Base-by-base conservation (phyloP, 345 rosid genomes). In the Boechera divaricarpa region DNA sequence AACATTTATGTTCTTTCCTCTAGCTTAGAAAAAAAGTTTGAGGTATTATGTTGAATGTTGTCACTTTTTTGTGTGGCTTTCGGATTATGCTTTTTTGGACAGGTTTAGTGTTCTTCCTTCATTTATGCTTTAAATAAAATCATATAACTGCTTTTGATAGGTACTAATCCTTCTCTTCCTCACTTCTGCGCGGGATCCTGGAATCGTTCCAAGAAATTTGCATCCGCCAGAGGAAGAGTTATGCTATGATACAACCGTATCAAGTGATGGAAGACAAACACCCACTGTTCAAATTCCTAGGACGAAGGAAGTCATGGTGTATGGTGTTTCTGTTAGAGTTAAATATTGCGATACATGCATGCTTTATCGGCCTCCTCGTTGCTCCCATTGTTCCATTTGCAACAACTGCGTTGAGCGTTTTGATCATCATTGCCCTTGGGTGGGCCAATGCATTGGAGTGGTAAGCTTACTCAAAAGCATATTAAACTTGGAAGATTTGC, bases 401-500 rank as follows among this genome's bases (percentile, higher is more conserved):
- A 66, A 74, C n/a, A 74, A 94, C 56, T 94, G 99, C 21, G 96
- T 95, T 55, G 98, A 93, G 81, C 91, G 98, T 57, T 95, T 95
- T 81, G 99, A 95, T 84, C 99, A 95, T 78, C 98, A 95, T 77
- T 95, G 99, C 77, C 98, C 98, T 38, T 95, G 99, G 99, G 94
- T 95, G 48, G 98, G 99, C 58, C 99, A 95, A 76, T 95, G 99
- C 85, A 87, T 95, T 82, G 99, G 99, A 79, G 45, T 90, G 93
- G 99, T 95, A 88, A 74, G 83, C 67, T 84, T 36, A 58, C 73
- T 18, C 49, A 42, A 21, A 62, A 29, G 0, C 49, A 58, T 78
- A 28, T 41, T 55, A 26, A 18, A 24, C 11, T 18, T 32, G 7
- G 24, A 35, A 26, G 11, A 49, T 36, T 45, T 9, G 6, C 26